Evolutionary conservation across 2,329 filamentous ascomycete species (phyloP).

Genomic region (Diaporthe sp.): DNA sequence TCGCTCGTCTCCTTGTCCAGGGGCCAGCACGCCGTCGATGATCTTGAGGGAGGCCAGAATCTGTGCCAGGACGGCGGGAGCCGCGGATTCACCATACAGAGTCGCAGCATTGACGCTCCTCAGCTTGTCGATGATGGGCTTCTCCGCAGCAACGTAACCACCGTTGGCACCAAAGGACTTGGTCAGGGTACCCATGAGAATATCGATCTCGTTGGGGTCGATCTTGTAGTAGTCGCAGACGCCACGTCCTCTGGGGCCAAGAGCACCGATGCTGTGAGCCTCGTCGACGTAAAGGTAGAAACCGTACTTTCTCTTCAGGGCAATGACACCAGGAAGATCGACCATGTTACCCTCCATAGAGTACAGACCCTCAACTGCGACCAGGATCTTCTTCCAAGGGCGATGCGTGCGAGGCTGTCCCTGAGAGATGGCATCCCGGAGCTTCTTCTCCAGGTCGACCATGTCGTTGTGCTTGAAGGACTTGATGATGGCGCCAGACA

Average conservation of each 20-base stretch:
- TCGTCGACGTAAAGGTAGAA: conserved; percentile 97
- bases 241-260: conserved; percentile 89
- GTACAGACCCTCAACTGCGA: conserved; percentile 96
- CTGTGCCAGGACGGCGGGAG: conserved; percentile 90
- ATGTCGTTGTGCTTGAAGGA: conserved; percentile 99
- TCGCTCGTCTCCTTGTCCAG: conserved; percentile 95
- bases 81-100: conserved; percentile 87
- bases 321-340: conserved; percentile 91
- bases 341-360: conserved; percentile 99
- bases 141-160: conserved; percentile 92
- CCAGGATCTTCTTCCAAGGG: conserved; percentile 98
- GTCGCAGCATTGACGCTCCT: conserved; percentile 88
- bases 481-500: conserved; percentile 93
- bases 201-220: conserved; percentile 88
- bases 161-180: conserved; percentile 99
- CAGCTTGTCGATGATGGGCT: conserved; percentile 92
- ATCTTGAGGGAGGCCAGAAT: conserved; percentile 89
- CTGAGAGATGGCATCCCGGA: conserved; percentile 94
- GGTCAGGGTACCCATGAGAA: conserved; percentile 97
- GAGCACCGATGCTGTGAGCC: conserved; percentile 93
- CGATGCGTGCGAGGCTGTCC: conserved; percentile 98
- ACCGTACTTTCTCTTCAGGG: conserved; percentile 95
- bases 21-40: conserved; percentile 88
- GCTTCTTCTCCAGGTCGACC: conserved; percentile 84
- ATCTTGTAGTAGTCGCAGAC: conserved; percentile 98